Percentiles rank a stretch among this genome's conserved stretches.
phyloP scores from a whole-genome alignment of 1,284 basidiomycete species.

The Sporisorium sorghi region DNA sequence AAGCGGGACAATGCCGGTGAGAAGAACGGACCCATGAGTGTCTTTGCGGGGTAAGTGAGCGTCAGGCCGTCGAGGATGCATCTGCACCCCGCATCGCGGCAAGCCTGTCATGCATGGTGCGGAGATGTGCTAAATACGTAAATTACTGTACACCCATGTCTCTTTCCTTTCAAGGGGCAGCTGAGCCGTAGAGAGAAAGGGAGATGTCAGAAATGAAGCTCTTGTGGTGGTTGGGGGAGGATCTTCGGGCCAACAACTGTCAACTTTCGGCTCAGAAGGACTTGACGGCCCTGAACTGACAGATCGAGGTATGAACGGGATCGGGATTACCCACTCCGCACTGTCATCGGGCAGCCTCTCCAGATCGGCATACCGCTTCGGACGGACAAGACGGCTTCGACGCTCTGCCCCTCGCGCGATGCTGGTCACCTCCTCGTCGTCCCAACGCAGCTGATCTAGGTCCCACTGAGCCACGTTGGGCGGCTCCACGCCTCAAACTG shows the following conservation, averaged over 20 bases:
- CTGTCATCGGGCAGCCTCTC: not conserved
- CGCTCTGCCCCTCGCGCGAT: not conserved
- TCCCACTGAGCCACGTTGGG: not conserved
- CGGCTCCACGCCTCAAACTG: not conserved
- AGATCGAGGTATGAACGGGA: not conserved
- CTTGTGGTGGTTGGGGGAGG: too few species aligned
- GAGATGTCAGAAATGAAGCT: not conserved
- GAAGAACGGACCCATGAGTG: not conserved
- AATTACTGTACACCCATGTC: too few species aligned
- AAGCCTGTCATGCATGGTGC: not conserved
- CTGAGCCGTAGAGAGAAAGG: too few species aligned
- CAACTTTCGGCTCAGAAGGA: conserved; percentile 17
- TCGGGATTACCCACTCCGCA: not conserved
- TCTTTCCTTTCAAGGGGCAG: too few species aligned
- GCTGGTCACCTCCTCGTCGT: not conserved
- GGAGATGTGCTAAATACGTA: too few species aligned
- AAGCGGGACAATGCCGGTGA: too few species aligned
- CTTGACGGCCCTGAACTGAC: conserved; percentile 12
- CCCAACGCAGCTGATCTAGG: not conserved
- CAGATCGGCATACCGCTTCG: not conserved
- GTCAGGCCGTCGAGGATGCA: not conserved
- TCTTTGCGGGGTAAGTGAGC: not conserved
- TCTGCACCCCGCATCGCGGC: not conserved
- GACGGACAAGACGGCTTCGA: conserved; percentile 24
- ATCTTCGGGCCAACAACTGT: not conserved